Evolutionary conservation across 2,329 filamentous ascomycete species (phyloP).

Genomic region (Raffaelea deltoideospora): DNA sequence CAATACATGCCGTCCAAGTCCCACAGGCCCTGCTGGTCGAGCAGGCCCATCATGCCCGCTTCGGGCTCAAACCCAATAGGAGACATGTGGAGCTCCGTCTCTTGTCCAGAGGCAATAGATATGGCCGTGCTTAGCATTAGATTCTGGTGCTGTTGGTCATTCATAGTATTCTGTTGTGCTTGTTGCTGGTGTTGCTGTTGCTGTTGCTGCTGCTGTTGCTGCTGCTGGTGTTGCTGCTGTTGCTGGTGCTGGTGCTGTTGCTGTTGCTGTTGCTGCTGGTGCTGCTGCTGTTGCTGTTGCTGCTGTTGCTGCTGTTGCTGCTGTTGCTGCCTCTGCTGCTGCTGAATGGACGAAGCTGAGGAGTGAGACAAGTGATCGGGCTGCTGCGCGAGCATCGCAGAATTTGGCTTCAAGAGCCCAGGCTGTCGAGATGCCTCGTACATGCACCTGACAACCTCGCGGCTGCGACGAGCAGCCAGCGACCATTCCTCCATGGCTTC

Average conservation of each 20-base stretch:
- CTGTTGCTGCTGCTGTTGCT: constrained; percentile 15
- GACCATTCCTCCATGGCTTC: constrained; percentile 52
- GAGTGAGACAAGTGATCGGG: too few relatives aligned
- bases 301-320: too few relatives aligned
- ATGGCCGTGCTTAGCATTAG: constrained; percentile 13
- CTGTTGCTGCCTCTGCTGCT: too few relatives aligned
- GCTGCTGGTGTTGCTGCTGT: constrained; percentile 10
- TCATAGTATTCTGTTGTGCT: constrained; percentile 8
- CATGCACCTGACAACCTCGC: constrained; percentile 48
- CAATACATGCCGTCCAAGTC: constrained; percentile 42
- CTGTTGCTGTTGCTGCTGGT: too few relatives aligned
- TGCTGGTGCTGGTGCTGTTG: too few relatives aligned
- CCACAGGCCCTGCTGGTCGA: constrained; percentile 39
- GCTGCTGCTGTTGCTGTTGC: too few relatives aligned
- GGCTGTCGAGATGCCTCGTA: constrained; percentile 39
- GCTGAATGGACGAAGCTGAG: too few relatives aligned
- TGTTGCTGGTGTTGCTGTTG: constrained; percentile 9
- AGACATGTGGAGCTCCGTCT: constrained; percentile 31
- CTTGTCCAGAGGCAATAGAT: constrained; percentile 10
- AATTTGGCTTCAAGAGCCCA: constrained; percentile 4
- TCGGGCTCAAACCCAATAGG: constrained; percentile 34
- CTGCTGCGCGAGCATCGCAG: too few relatives aligned
- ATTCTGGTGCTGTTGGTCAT: constrained; percentile 20
- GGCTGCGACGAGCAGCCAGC: constrained; percentile 43
- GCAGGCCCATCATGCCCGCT: constrained; percentile 31